Base-by-base conservation (phyloP, 2,329 filamentous ascomycete species). In the Colletotrichum brevisporum region DNA sequence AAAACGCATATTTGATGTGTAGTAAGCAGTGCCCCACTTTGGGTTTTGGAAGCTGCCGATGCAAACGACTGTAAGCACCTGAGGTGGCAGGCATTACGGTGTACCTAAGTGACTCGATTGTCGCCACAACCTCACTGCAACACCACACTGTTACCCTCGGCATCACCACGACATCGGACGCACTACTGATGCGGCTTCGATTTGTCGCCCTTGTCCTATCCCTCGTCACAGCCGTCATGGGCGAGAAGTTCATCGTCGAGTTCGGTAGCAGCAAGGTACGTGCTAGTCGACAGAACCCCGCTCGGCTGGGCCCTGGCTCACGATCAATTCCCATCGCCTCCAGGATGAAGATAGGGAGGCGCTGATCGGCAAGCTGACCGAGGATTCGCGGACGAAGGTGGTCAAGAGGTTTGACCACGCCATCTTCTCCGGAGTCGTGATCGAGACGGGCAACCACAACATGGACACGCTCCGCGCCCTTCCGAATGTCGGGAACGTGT, bases 401-500 rank as follows among this genome's bases (percentile, higher is more conserved):
- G 67, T 69, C 4, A 67, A 69, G 39, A 43, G 45, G 1, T 61
- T 69, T 15, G 56, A 69, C 5, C 67, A 69, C 26, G 78, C 78
- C 56, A 70, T 81, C 21, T 81, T 82, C 57, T 74, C 72, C 2
- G 80, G 80, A 4, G 71, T 80, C 13, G 74, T 76, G 4, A 62
- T 82, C 13, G 75, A 80, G 57, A 77, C 78, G 2, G 74, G 75
- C 18, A 72, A 72, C 5, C 75, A 81, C 41, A 80, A 80, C 48
- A 64, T 74, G n/a, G 80, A 82, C 31, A 76, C 76, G 3, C 71
- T 82, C 0, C 74, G 72, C 16, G 67, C 73, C 16, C 68, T 81
- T 50, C 73, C 76, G 5, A 79, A 80, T 5, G 77, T 82, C 10
- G 63, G 76, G 50, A 81, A 80, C 26, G 80, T 80, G 16, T 82